These are phyloP conservation scores for Dioscorea cayenensis DNA, from an alignment of 116 monocot genomes.

Conservation along the genomic window DNA sequence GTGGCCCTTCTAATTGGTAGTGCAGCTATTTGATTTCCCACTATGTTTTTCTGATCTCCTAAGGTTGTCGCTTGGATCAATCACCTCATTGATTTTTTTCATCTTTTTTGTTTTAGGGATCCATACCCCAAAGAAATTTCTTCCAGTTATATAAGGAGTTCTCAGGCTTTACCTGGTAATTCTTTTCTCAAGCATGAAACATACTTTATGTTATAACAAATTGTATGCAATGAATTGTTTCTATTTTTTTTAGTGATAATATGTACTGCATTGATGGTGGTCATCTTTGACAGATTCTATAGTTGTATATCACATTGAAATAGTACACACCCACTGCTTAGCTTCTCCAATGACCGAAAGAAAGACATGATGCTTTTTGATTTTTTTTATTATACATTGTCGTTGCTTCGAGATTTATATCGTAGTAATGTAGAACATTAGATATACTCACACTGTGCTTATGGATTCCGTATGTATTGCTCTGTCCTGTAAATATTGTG, in stretches of 20 bases:
- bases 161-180: conserved; percentile 33
- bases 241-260: neutral
- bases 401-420: neutral
- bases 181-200: neutral
- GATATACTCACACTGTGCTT: too few species aligned
- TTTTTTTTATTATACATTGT: neutral
- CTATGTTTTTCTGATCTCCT: neutral
- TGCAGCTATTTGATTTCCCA: neutral
- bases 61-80: neutral
- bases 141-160: conserved; percentile 13
- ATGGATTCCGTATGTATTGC: neutral
- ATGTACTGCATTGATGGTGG: neutral
- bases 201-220: neutral
- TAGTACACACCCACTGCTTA: neutral
- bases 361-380: neutral
- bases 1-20: conserved; percentile 41
- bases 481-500: neutral
- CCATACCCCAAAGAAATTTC: conserved; percentile 31
- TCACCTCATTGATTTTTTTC: neutral
- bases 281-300: neutral
- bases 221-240: neutral
- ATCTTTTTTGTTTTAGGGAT: conserved; percentile 27
- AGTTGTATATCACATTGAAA: neutral
- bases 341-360: neutral
- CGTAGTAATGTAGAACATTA: too few species aligned